A percentile compares a stretch with the other conserved stretches of the same genome.
phyloP scores from a whole-genome alignment of 2,329 filamentous ascomycete genomes.

The Fusarium phyllophilum region DNA sequence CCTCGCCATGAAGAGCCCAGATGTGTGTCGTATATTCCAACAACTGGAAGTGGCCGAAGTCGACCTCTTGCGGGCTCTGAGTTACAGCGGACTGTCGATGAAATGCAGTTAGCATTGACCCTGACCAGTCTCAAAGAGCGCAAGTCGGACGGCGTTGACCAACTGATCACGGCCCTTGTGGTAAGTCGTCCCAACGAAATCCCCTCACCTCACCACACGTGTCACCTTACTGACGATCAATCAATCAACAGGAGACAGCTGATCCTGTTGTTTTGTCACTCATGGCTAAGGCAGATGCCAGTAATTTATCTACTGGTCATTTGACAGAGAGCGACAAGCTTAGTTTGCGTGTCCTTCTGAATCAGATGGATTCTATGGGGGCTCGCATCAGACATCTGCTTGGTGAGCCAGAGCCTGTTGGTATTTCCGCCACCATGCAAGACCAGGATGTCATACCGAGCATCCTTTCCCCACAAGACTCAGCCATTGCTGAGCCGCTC shows the following conservation, averaged over 20 bases:
- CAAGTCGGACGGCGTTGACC: slow-evolving; percentile 60
- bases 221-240: slow-evolving; percentile 26
- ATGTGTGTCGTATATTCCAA: slow-evolving; percentile 44
- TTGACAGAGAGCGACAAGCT: slow-evolving; percentile 56
- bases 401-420: slow-evolving; percentile 46
- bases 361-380: slow-evolving; percentile 58
- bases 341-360: slow-evolving; percentile 60
- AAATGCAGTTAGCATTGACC: slow-evolving; percentile 74
- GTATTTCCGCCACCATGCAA: slow-evolving; percentile 29
- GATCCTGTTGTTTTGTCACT: slow-evolving; percentile 57
- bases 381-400: slow-evolving; percentile 55
- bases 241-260: slow-evolving; percentile 53
- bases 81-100: slow-evolving; percentile 60
- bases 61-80: slow-evolving; percentile 48
- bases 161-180: slow-evolving; percentile 69
- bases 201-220: not conserved
- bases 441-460: slow-evolving; percentile 41
- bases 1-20: slow-evolving; percentile 45
- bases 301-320: slow-evolving; percentile 54
- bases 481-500: slow-evolving; percentile 43
- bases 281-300: slow-evolving; percentile 59
- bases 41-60: slow-evolving; percentile 31
- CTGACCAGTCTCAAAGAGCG: slow-evolving; percentile 67
- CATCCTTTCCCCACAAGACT: slow-evolving; percentile 43
- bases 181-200: slow-evolving; percentile 58